Base-by-base conservation (phyloP, 495 filamentous ascomycete species). In the Neurospora tetraspora region DNA sequence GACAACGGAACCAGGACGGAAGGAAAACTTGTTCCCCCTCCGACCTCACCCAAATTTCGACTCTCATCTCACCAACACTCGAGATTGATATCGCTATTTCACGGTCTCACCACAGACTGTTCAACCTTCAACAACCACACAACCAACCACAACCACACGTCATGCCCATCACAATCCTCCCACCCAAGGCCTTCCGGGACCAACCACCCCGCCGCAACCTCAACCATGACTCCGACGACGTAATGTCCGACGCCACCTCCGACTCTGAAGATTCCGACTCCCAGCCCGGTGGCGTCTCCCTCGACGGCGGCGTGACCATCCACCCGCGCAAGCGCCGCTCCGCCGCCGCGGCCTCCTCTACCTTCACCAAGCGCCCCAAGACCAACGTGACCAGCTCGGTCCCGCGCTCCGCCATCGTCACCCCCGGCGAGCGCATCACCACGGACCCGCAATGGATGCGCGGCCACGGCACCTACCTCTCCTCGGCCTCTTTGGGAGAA, bases 361-460 rank as follows among this genome's bases (percentile, higher is more conserved):
- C 53, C 23, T 61, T 61, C 23, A 61, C 53, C 53, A 72, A 69
- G 70, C 74, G 74, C 65, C 72, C 76, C 47, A 80, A 80, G 71
- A 79, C 76, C 69, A 38, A 39, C 69, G 39, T 39, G 43, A 42
- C 42, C 70, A 40, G 14, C 59, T 34, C 53, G 1, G 7, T 61
- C 40, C 69, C 45, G 16, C 36, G 74, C 78, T 76, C 74, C 76
- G 80, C 78, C 7, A 88, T 97, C 74, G 89, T 99, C 70, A 97
- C 94, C 8, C 96, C 96, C 9, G 96, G 96, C 73, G 92, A 97
- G 80, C 83, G 89, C 61, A 91, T 99, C 59, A 98, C 96, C 31
- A 85, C 88, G 76, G 94, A 97, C 82, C 91, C 94, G 8, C 95
- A 98, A 85, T 98, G 94, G 94, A 99, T 99, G 93, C 89, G 93